Percentiles rank a stretch among this genome's conserved stretches.
phyloP scores from a whole-genome alignment of 73 alveolate genomes.

The Blepharisma stoltei region DNA sequence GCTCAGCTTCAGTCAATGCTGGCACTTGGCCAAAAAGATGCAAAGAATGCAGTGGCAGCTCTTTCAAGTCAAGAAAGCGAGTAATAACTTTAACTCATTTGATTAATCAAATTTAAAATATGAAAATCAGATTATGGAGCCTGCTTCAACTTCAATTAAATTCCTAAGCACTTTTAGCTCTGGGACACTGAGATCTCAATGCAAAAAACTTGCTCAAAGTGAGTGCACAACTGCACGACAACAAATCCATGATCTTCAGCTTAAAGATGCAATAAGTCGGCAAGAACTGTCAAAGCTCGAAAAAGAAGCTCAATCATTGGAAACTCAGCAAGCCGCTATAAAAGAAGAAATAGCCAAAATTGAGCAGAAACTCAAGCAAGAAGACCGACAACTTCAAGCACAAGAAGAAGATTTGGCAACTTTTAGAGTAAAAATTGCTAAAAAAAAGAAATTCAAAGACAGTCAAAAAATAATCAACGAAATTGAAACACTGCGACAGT shows the following conservation, averaged over 20 bases:
- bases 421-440: background rate
- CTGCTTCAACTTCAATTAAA: too few species aligned
- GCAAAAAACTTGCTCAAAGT: too few species aligned
- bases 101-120: too few species aligned
- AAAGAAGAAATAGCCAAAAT: constrained; percentile 11
- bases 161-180: too few species aligned
- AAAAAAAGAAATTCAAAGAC: constrained; percentile 8
- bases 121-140: too few species aligned
- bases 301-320: background rate
- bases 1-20: background rate
- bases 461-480: background rate
- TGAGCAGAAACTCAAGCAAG: background rate
- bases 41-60: background rate
- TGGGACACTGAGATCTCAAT: too few species aligned
- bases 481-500: background rate
- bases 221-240: background rate
- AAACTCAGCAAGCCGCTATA: background rate
- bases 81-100: too few species aligned
- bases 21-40: constrained; percentile 3
- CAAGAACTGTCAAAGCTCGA: constrained; percentile 17
- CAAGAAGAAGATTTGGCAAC: constrained; percentile 27
- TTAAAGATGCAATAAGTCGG: constrained; percentile 19
- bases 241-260: constrained; percentile 5
- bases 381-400: background rate
- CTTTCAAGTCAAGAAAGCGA: too few species aligned